phyloP scores from a whole-genome alignment of 2,329 filamentous ascomycete genomes.

The Claviceps paspali region DNA sequence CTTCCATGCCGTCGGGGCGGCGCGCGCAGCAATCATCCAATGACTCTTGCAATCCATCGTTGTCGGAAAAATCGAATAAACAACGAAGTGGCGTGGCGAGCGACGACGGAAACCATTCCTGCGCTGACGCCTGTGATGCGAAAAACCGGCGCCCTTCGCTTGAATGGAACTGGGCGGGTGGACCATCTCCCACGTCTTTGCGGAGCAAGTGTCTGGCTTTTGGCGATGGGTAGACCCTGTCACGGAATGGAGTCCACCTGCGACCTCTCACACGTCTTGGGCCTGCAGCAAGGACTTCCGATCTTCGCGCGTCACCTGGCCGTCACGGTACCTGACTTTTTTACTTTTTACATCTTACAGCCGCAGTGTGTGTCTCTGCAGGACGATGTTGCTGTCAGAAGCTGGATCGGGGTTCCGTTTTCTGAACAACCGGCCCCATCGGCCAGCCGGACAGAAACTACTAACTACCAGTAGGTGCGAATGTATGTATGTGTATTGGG shows the following conservation, averaged over 20 bases:
- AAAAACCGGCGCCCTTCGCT: no score
- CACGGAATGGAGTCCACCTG: background rate
- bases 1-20: conserved; percentile 9
- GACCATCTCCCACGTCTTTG: background rate
- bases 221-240: conserved; percentile 2
- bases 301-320: conserved; percentile 4
- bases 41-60: background rate
- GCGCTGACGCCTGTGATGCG: background rate
- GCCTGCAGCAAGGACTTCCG: conserved; percentile 4
- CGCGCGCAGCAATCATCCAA: background rate
- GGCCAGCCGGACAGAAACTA: background rate
- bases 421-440: no score
- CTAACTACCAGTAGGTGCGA: no score
- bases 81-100: background rate
- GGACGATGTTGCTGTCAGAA: background rate
- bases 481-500: background rate
- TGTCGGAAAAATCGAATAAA: background rate
- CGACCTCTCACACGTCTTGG: conserved; percentile 5
- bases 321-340: conserved; percentile 5
- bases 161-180: background rate
- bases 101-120: background rate
- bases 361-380: conserved; percentile 2
- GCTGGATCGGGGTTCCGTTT: conserved; percentile 1
- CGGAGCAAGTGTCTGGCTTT: no score
- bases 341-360: conserved; percentile 2